phyloP scores from a whole-genome alignment of 441 rosid genomes.

The Adansonia gregorii region DNA sequence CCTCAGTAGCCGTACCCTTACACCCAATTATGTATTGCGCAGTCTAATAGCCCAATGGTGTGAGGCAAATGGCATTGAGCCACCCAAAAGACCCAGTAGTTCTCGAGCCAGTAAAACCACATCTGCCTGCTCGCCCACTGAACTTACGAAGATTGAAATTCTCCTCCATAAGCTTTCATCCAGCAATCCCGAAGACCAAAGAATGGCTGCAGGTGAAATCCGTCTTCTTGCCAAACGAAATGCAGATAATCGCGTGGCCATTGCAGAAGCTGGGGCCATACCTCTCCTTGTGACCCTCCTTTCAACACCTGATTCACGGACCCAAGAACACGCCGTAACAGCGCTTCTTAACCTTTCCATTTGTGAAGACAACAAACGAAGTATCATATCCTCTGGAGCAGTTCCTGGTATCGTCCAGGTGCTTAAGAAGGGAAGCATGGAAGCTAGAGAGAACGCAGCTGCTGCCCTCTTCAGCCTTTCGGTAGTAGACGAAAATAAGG shows the following conservation, averaged over 20 bases:
- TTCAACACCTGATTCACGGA: conserved; percentile 74
- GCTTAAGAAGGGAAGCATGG: conserved; percentile 96
- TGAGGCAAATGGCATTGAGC: conserved; percentile 82
- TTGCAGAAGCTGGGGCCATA: conserved; percentile 97
- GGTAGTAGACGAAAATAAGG: conserved; percentile 86
- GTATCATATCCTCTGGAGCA: conserved; percentile 79
- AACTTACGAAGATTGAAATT: conserved; percentile 62
- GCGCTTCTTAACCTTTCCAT: conserved; percentile 94
- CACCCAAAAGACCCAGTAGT: conserved; percentile 79
- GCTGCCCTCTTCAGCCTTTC: conserved; percentile 97
- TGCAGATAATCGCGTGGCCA: conserved; percentile 89
- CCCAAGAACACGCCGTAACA: conserved; percentile 93
- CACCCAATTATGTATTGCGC: conserved; percentile 88
- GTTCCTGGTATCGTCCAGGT: conserved; percentile 91
- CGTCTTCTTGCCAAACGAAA: conserved; percentile 95
- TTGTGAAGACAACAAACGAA: conserved; percentile 89
- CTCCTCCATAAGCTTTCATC: conserved; percentile 78
- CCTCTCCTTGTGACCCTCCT: conserved; percentile 85
- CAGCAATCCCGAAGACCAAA: conserved; percentile 73
- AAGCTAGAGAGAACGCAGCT: conserved; percentile 97
- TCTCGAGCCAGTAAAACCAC: conserved; percentile 62
- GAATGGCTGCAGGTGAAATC: conserved; percentile 85
- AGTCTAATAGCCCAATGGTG: conserved; percentile 98
- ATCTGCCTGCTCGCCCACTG: conserved; percentile 68
- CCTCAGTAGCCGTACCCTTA: conserved; percentile 61